Evolutionary conservation across 768 basidiomycete genomes (phyloP).

Genomic region (Chlorophyllum brunneum): DNA sequence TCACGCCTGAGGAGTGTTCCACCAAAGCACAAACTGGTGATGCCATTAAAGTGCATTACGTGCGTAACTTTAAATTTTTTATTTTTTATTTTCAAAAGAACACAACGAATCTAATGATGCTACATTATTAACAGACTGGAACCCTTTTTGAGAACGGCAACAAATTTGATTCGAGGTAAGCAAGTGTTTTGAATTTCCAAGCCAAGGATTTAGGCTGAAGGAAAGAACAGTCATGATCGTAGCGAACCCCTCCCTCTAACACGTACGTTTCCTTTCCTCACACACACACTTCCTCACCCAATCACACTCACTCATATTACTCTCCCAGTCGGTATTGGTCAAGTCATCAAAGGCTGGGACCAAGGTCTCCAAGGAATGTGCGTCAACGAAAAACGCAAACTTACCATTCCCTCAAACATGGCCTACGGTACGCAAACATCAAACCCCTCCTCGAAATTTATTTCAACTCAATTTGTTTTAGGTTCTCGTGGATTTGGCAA

Average conservation of each 20-base stretch:
- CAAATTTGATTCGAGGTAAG: slow-evolving; percentile 88
- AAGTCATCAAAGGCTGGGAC: slow-evolving; percentile 87
- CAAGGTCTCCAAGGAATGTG: slow-evolving; percentile 84
- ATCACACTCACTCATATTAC: background rate
- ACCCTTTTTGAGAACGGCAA: slow-evolving; percentile 70
- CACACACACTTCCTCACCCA: background rate
- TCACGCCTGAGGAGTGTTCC: slow-evolving; percentile 52
- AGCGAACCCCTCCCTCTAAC: slow-evolving; percentile 72
- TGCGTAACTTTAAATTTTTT: too few species aligned
- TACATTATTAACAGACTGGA: slow-evolving; percentile 54
- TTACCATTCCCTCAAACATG: slow-evolving; percentile 78
- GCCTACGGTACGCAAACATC: slow-evolving; percentile 69
- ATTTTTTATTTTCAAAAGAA: background rate
- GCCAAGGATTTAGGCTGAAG: background rate
- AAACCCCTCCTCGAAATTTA: background rate
- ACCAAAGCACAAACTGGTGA: slow-evolving; percentile 59
- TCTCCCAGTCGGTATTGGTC: slow-evolving; percentile 64
- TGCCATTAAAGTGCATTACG: slow-evolving; percentile 73
- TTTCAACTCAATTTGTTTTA: slow-evolving; percentile 24
- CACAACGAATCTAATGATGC: background rate
- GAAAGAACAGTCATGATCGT: slow-evolving; percentile 43
- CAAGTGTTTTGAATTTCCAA: background rate
- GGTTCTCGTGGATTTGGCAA: slow-evolving; percentile 72
- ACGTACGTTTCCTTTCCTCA: slow-evolving; percentile 36
- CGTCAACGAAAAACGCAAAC: slow-evolving; percentile 78